Conservation (phyloP, 257 asterid genomes). For the Avicennia marina region DNA sequence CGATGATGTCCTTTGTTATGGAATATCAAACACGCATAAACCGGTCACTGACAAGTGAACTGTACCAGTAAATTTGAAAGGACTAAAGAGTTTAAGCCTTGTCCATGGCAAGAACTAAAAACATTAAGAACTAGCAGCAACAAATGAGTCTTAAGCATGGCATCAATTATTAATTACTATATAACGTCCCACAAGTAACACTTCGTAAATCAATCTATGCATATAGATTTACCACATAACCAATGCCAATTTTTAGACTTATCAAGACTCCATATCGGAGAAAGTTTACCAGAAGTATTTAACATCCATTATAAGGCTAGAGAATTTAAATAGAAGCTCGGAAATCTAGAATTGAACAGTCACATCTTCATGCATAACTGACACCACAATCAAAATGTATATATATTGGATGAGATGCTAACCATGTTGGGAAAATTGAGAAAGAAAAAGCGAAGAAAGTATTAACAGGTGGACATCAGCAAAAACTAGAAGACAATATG, state of each 20-base stretch:
- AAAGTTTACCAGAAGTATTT: neutral
- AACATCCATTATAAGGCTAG: too few species aligned
- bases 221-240: neutral
- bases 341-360: neutral
- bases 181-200: neutral
- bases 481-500: too few species aligned
- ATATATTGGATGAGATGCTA: neutral
- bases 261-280: neutral
- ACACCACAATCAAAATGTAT: neutral
- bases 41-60: neutral
- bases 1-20: neutral
- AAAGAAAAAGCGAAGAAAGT: neutral
- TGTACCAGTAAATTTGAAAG: neutral
- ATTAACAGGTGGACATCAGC: too few species aligned
- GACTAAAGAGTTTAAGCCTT: neutral
- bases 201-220: neutral
- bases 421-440: neutral
- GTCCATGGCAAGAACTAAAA: neutral
- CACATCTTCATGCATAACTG: neutral
- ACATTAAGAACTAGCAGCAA: constrained; percentile 1
- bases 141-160: neutral
- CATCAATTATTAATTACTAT: neutral
- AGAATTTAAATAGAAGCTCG: too few species aligned
- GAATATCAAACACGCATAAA: neutral
- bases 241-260: neutral